Percentiles rank a stretch among this genome's conserved stretches.
phyloP scores from a whole-genome alignment of 306 rosid species.

The Sicyos edulis region DNA sequence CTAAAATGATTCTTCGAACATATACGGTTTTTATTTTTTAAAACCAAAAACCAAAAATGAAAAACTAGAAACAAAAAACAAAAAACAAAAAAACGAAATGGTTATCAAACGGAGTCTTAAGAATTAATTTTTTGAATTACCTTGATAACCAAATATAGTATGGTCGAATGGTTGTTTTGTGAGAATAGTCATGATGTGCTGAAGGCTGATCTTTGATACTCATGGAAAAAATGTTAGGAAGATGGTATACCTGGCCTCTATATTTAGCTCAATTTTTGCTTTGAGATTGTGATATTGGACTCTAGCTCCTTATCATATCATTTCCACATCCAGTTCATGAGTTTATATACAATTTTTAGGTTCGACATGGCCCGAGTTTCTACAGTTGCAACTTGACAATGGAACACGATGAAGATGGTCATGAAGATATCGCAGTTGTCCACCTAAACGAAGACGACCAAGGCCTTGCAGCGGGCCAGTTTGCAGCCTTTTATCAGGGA shows the following conservation, averaged over 20 bases:
- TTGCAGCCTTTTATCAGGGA: conserved; percentile 77
- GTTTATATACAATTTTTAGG: conserved; percentile 40
- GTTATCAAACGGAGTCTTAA: too few species aligned
- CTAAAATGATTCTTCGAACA: too few species aligned
- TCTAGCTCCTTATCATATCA: background rate
- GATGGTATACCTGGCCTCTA: background rate
- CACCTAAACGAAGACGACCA: conserved; percentile 70
- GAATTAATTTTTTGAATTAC: too few species aligned
- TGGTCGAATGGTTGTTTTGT: too few species aligned
- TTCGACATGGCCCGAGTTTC: conserved; percentile 87
- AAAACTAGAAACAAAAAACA: too few species aligned
- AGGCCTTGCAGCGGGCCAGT: conserved; percentile 96
- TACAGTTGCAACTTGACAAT: conserved; percentile 51
- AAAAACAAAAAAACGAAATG: too few species aligned
- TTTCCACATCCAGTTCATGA: background rate
- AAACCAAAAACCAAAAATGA: too few species aligned
- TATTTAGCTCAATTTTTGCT: too few species aligned
- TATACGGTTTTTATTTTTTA: too few species aligned
- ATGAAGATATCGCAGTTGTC: conserved; percentile 55
- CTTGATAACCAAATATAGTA: too few species aligned
- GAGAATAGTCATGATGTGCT: too few species aligned
- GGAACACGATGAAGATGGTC: conserved; percentile 42
- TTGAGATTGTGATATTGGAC: background rate
- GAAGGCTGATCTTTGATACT: too few species aligned
- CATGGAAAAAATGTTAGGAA: background rate